A percentile compares a stretch with the other conserved stretches of the same genome.
These are phyloP conservation scores for Bruguiera gymnorhiza DNA, from an alignment of 345 rosid genomes.

Conservation along the genomic window DNA sequence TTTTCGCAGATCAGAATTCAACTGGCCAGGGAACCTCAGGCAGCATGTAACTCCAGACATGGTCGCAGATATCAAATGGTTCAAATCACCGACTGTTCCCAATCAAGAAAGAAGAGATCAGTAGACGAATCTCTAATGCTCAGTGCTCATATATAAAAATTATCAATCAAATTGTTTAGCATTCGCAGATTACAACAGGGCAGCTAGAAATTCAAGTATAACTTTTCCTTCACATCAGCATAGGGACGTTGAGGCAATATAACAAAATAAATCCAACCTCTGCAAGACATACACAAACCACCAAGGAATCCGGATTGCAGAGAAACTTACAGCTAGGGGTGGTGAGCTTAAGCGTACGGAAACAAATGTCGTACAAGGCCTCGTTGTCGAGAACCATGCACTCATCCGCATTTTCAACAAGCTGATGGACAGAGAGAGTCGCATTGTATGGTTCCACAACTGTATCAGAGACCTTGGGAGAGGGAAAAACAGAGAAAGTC, in stretches of 20 bases:
- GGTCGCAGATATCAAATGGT: slow-evolving; percentile 29
- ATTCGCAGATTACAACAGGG: too few species aligned
- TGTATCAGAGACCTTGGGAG: slow-evolving; percentile 30
- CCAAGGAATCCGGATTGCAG: background rate
- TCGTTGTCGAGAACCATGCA: slow-evolving; percentile 33
- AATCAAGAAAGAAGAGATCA: background rate
- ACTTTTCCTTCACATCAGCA: too few species aligned
- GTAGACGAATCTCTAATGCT: background rate
- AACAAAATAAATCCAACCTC: background rate
- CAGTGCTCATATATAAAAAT: too few species aligned
- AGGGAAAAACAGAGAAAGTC: slow-evolving; percentile 29
- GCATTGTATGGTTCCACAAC: slow-evolving; percentile 36
- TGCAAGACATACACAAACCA: too few species aligned
- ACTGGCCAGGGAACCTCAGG: slow-evolving; percentile 30
- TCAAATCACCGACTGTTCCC: slow-evolving; percentile 25
- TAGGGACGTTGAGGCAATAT: too few species aligned
- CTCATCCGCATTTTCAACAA: slow-evolving; percentile 30
- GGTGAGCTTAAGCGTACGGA: slow-evolving; percentile 29
- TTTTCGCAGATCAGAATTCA: slow-evolving; percentile 29
- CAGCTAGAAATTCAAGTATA: too few species aligned
- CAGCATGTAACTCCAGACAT: slow-evolving; percentile 37
- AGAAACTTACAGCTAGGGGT: slow-evolving; percentile 28
- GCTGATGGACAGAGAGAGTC: slow-evolving; percentile 28
- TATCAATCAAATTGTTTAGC: too few species aligned
- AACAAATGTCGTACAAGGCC: slow-evolving; percentile 28